phyloP scores from a whole-genome alignment of 1,284 basidiomycete species.

The Ustanciosporium gigantosporum region DNA sequence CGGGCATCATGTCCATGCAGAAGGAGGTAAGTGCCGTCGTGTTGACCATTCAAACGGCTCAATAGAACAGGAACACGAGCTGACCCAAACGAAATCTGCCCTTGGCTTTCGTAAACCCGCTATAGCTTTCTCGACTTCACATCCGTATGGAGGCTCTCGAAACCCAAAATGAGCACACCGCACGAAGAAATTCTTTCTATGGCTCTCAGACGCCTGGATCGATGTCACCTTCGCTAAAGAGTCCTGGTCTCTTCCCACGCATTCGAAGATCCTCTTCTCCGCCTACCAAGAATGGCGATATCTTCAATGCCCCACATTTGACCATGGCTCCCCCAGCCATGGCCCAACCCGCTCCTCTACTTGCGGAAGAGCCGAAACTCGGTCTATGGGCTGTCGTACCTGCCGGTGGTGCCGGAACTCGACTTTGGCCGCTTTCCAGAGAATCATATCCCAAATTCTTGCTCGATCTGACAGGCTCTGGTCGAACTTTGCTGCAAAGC shows the following conservation, averaged over 20 bases:
- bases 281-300: conserved; percentile 11
- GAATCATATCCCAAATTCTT: conserved; percentile 58
- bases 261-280: conserved; percentile 38
- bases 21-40: conserved; percentile 48
- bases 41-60: background rate
- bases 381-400: conserved; percentile 59
- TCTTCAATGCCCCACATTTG: conserved; percentile 25
- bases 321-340: conserved; percentile 14
- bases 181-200: conserved; percentile 35
- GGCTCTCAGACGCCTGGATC: conserved; percentile 12
- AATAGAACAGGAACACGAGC: background rate
- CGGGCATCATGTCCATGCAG: conserved; percentile 51
- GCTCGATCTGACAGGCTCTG: conserved; percentile 55
- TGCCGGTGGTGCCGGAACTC: conserved; percentile 57
- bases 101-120: no score
- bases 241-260: conserved; percentile 24
- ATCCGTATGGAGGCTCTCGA: conserved; percentile 48
- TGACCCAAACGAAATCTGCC: no score
- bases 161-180: conserved; percentile 15
- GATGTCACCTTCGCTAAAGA: conserved; percentile 33
- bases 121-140: conserved; percentile 42
- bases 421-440: conserved; percentile 58
- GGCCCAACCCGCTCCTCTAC: conserved; percentile 40
- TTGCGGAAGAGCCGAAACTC: conserved; percentile 52
- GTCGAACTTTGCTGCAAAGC: conserved; percentile 52